Conservation (phyloP, 176 grass and related monocot species). For the Carex cristatella region DNA sequence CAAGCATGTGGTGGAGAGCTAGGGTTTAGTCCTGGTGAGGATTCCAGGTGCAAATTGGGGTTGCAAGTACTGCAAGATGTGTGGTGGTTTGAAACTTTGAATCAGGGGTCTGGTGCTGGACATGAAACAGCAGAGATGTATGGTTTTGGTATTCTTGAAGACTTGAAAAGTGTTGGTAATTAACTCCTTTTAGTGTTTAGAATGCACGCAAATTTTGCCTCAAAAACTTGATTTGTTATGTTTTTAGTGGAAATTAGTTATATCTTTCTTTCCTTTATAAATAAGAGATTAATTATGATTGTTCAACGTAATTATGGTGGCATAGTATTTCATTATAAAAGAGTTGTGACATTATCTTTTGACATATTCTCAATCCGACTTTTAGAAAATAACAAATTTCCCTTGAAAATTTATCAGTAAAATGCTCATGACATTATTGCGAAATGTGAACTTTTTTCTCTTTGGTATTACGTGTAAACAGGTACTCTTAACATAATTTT, state of each 20-base stretch:
- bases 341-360: not conserved
- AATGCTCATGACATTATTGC: not conserved
- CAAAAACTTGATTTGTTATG: not conserved
- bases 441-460: not conserved
- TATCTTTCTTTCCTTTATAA: not conserved
- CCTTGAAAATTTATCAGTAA: not conserved
- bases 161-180: not conserved
- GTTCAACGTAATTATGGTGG: not conserved
- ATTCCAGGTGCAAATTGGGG: slow-evolving; percentile 19
- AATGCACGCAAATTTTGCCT: slow-evolving; percentile 1
- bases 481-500: too few relatives aligned
- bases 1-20: slow-evolving; percentile 60
- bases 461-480: not conserved
- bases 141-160: not conserved
- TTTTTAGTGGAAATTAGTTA: not conserved
- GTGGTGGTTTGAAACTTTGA: not conserved
- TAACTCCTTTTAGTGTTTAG: not conserved
- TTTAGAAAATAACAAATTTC: not conserved
- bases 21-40: slow-evolving; percentile 25
- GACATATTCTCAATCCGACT: not conserved
- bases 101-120: not conserved
- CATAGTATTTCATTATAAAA: not conserved
- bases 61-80: slow-evolving; percentile 10
- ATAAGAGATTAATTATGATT: not conserved
- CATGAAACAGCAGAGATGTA: not conserved